phyloP scores from a whole-genome alignment of 2,329 filamentous ascomycete species.

The Fonsecaea monophora region DNA sequence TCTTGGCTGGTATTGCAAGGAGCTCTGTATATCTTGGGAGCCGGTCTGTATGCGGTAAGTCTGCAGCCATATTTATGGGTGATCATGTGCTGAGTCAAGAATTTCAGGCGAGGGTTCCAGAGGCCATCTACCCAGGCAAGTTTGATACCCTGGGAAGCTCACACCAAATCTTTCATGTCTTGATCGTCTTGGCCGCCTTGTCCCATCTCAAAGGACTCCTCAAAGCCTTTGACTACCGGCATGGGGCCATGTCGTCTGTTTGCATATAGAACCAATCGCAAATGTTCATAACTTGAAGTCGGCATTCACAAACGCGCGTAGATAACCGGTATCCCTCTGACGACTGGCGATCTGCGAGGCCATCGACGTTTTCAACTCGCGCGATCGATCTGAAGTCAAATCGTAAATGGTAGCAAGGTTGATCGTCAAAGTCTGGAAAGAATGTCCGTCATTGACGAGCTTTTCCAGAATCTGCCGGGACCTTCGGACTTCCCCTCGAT shows the following conservation, averaged over 20 bases:
- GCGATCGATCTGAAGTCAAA: conserved; percentile 79
- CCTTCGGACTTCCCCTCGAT: conserved; percentile 77
- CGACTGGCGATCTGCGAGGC: conserved; percentile 72
- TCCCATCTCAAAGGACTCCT: conserved; percentile 82
- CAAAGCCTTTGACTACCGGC: conserved; percentile 85
- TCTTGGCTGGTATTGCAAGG: conserved; percentile 82
- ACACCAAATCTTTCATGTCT: conserved; percentile 94
- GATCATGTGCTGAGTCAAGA: conserved; percentile 27
- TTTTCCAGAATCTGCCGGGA: conserved; percentile 71
- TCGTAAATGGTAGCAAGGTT: conserved; percentile 93
- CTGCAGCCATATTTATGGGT: conserved; percentile 1
- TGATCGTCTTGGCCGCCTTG: conserved; percentile 81
- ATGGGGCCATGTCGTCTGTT: conserved; percentile 53
- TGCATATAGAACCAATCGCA: conserved; percentile 20
- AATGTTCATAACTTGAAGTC: conserved; percentile 74
- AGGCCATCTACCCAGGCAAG: conserved; percentile 74
- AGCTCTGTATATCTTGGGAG: conserved; percentile 82
- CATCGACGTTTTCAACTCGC: conserved; percentile 72
- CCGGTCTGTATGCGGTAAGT: conserved; percentile 81
- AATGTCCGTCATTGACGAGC: conserved; percentile 66
- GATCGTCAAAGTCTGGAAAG: conserved; percentile 82
- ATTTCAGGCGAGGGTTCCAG: conserved; percentile 75
- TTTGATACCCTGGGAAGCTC: conserved; percentile 94
- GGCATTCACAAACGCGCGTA: conserved; percentile 73
- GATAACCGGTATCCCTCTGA: conserved; percentile 60